Conservation (phyloP, 441 rosid genomes). For the California macrophylla region DNA sequence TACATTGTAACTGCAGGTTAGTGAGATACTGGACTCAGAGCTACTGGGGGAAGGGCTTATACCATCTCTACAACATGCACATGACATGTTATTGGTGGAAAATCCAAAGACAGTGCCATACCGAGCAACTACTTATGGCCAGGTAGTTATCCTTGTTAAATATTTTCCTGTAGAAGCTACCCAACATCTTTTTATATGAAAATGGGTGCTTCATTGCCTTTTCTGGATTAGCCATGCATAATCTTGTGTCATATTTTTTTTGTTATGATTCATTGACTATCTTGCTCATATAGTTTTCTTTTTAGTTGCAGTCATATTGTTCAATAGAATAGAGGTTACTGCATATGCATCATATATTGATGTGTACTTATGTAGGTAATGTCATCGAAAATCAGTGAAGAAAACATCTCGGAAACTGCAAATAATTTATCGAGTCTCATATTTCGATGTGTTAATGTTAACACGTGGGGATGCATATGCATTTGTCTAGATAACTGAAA, state of each 20-base stretch:
- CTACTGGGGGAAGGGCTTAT: slow-evolving; percentile 90
- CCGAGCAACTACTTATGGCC: slow-evolving; percentile 77
- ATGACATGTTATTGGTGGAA: slow-evolving; percentile 67
- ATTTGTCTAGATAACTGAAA: not conserved
- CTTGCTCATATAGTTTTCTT: not conserved
- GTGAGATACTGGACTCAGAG: slow-evolving; percentile 93
- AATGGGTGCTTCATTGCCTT: not conserved
- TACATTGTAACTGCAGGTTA: slow-evolving; percentile 43
- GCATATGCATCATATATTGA: not conserved
- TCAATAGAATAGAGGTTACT: not conserved
- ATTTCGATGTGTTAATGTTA: not conserved
- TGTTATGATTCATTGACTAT: not conserved
- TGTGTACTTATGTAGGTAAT: not conserved
- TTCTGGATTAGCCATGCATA: not conserved
- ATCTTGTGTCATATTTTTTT: not conserved
- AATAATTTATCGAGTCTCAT: not conserved
- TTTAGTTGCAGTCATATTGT: not conserved
- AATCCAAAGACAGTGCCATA: slow-evolving; percentile 75
- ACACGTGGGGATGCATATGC: not conserved
- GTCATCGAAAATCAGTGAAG: not conserved
- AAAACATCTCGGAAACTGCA: not conserved
- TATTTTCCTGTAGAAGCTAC: not conserved
- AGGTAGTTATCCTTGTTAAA: slow-evolving; percentile 35
- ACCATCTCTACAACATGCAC: slow-evolving; percentile 89
- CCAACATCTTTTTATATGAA: not conserved